Evolutionary conservation across 2,329 filamentous ascomycete genomes (phyloP), one percentile per base, ranked within the genome.

Genomic region (Penicillium sp.): DNA sequence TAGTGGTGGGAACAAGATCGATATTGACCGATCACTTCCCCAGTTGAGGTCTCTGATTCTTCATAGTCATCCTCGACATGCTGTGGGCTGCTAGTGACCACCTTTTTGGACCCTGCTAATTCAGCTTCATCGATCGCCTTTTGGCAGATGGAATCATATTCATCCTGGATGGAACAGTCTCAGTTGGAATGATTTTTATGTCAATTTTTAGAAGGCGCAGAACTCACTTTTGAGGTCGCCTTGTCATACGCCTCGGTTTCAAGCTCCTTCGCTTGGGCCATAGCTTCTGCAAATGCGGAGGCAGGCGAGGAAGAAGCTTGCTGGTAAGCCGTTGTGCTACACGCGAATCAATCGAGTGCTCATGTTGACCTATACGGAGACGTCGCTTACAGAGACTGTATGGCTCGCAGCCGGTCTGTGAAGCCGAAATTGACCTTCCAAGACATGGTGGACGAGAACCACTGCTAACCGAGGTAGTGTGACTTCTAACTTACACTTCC

Each of bases 321-420:
- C 66, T 80, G 78, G 62, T 80, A 82, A 41, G 79, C 81, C 35
- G 78, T 75, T 27, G 78, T 78, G 59, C 82, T 85, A 65, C 42
- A 47, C 10, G 36, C 49, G 25, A 8, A 57, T 69, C 39, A 71
- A 64, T 36, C n/a, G 17, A 38, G 2, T 45, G 47, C 29, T 23
- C 45, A 31, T 53, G 29, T 38, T n/a, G 13, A 29, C 27, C 36
- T 33, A 33, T 17, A 23, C 25, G 25, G 33, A 43, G 54, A 39
- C 17, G 13, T 35, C 8, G 75, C 85, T 78, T 72, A 87, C 86
- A 89, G 78, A 57, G 77, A 82, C 63, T 88, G 81, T 50, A 90
- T 86, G 58, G 81, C 83, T 55, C 83, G 81, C 70, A 88, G 85
- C 55, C 88, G 80, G 53, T 86, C 82, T 13, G 82, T 79, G 36